Conservation (phyloP, 2,329 filamentous ascomycete species). For the Macrophomina tecta region DNA sequence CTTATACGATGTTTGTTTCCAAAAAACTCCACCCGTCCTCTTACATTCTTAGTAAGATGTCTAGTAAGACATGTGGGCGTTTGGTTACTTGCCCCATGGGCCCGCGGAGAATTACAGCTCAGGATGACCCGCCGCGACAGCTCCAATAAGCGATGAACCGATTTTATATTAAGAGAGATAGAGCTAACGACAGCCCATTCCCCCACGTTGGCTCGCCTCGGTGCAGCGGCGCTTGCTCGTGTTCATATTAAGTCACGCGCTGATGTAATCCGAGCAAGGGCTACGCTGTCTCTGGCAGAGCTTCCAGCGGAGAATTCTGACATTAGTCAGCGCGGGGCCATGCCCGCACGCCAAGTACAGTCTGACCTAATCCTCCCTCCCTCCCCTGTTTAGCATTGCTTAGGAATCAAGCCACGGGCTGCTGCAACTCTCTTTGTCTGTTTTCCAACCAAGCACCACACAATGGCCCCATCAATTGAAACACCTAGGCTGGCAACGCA, state of each 20-base stretch:
- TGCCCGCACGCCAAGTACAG: not conserved
- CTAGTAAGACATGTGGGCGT: not conserved
- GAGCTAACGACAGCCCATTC: not conserved
- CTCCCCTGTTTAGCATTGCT: not conserved
- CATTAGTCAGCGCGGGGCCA: not conserved
- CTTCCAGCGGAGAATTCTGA: not conserved
- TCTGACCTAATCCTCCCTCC: not conserved
- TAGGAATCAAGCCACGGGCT: not conserved
- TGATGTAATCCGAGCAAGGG: not conserved
- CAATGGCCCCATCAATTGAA: constrained; percentile 1
- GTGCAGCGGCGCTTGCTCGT: not conserved
- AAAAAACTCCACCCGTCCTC: not conserved
- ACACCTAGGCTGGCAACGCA: not conserved
- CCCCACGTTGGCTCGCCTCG: not conserved
- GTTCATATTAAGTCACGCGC: not conserved
- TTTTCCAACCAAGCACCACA: not conserved
- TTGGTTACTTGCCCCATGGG: not conserved
- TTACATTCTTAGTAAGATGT: not conserved
- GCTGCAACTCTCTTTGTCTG: not conserved
- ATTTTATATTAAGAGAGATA: not conserved
- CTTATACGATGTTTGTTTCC: not conserved
- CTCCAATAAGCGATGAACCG: not conserved
- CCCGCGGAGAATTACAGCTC: not conserved
- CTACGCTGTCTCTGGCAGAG: not conserved
- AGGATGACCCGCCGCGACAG: not conserved